These are phyloP conservation scores for Diplodia scrobiculata DNA, from an alignment of 2,329 filamentous ascomycete genomes.

Conservation along the genomic window DNA sequence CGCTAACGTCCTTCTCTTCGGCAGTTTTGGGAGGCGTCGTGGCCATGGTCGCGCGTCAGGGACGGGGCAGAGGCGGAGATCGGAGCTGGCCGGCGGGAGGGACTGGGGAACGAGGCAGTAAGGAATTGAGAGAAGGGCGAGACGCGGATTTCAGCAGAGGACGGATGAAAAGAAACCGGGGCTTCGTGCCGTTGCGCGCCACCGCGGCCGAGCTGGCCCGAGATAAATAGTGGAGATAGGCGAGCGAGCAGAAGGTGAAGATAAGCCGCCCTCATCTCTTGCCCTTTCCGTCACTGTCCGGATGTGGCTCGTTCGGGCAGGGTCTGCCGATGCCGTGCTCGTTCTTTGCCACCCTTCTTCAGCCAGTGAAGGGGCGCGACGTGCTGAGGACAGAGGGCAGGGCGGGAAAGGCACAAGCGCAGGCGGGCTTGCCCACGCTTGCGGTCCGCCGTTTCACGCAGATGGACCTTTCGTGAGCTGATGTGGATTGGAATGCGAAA, in stretches of 20 bases:
- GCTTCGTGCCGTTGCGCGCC: not conserved
- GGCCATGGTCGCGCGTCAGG: constrained; percentile 1
- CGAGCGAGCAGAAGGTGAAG: not conserved
- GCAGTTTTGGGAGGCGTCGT: constrained; percentile 14
- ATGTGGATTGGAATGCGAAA: constrained; percentile 5
- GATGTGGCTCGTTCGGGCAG: constrained; percentile 1
- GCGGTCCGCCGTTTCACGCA: constrained; percentile 4
- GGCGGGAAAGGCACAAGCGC: not conserved
- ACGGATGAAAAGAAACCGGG: constrained; percentile 10
- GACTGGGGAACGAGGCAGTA: not conserved
- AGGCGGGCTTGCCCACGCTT: not conserved
- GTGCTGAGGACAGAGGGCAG: not conserved
- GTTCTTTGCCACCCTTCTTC: not conserved
- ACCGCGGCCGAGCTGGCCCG: constrained; percentile 18
- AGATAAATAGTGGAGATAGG: constrained; percentile 30
- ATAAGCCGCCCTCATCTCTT: constrained; percentile 8
- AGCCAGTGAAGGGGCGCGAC: not conserved
- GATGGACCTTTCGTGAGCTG: not conserved
- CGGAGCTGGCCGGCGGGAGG: not conserved
- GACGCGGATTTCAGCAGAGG: not conserved
- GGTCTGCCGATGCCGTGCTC: not conserved
- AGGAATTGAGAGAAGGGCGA: not conserved
- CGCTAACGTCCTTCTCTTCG: constrained; percentile 13
- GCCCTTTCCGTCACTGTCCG: constrained; percentile 3
- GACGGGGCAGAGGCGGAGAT: not conserved